A percentile compares a stretch with the other conserved stretches of the same genome.
phyloP scores from a whole-genome alignment of 371 early-diverging fungal genomes.

The Rhizomucor pusillus region DNA sequence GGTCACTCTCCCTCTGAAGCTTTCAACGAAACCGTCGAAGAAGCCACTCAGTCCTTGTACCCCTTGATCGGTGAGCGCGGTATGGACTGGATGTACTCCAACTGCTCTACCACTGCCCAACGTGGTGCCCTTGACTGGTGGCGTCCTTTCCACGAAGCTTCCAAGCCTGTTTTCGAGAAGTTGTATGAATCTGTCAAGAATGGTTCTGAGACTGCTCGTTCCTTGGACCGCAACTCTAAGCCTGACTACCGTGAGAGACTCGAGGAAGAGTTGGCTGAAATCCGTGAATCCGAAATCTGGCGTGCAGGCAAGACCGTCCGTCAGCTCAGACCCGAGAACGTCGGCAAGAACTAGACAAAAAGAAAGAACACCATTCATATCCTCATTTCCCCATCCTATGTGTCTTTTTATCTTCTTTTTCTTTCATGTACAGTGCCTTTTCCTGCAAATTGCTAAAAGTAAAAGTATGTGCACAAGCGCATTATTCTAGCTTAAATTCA shows the following conservation, averaged over 20 bases:
- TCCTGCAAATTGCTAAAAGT: too few relatives aligned
- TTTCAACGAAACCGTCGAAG: conserved; percentile 99
- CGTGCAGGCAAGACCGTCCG: conserved; percentile 90
- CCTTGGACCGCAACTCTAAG: conserved; percentile 85
- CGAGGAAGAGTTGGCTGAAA: conserved; percentile 87
- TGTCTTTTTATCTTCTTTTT: too few relatives aligned
- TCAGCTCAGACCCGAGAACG: conserved; percentile 79
- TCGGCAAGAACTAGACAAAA: conserved; percentile 31
- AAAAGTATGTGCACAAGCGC: too few relatives aligned
- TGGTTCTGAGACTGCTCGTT: conserved; percentile 88
- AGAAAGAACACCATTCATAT: background rate
- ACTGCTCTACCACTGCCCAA: conserved; percentile 95
- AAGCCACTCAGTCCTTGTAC: conserved; percentile 96
- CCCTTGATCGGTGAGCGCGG: conserved; percentile 96
- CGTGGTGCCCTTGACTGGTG: conserved; percentile 98
- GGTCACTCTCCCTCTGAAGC: conserved; percentile 96
- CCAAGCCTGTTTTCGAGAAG: conserved; percentile 93
- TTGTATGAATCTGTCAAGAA: conserved; percentile 87
- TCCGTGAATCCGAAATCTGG: conserved; percentile 64
- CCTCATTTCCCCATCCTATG: background rate
- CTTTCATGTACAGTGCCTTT: too few relatives aligned
- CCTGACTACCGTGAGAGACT: conserved; percentile 91
- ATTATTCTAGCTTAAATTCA: too few relatives aligned
- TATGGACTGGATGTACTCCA: conserved; percentile 97
- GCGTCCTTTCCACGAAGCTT: conserved; percentile 88